A percentile compares a stretch with the other conserved stretches of the same genome.
phyloP scores from a whole-genome alignment of 1,284 basidiomycete genomes.

The Tremellales sp. region DNA sequence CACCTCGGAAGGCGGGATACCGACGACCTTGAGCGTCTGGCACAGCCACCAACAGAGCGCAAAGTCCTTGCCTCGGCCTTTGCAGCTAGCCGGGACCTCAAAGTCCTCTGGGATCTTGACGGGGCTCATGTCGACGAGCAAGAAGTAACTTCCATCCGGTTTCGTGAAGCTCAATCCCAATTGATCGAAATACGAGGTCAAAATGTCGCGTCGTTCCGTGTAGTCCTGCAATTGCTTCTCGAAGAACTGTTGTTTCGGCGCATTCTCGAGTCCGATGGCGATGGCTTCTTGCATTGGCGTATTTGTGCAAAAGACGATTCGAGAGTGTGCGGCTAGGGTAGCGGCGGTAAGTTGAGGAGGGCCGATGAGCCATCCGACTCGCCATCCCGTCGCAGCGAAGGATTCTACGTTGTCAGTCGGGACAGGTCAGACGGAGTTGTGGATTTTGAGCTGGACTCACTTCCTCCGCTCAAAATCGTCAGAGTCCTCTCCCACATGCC shows the following conservation, averaged over 20 bases:
- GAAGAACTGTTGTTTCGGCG: constrained; percentile 70
- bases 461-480: constrained; percentile 75
- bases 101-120: constrained; percentile 75
- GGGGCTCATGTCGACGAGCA: constrained; percentile 78
- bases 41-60: constrained; percentile 88
- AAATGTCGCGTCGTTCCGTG: constrained; percentile 67
- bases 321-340: constrained; percentile 81
- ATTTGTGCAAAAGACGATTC: constrained; percentile 93
- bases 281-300: constrained; percentile 88
- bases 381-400: constrained; percentile 98
- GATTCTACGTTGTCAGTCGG: constrained; percentile 59
- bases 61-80: constrained; percentile 83
- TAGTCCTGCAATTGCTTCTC: constrained; percentile 75
- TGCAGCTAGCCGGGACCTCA: constrained; percentile 68
- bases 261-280: constrained; percentile 78
- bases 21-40: constrained; percentile 78
- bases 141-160: constrained; percentile 86
- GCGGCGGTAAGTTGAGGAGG: constrained; percentile 77
- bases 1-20: constrained; percentile 87
- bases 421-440: too few species aligned
- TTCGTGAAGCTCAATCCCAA: constrained; percentile 81
- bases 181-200: constrained; percentile 74
- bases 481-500: constrained; percentile 98
- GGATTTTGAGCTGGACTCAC: too few species aligned
- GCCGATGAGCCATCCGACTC: constrained; percentile 93